A percentile compares a stretch with the other conserved stretches of the same genome.
phyloP scores from a whole-genome alignment of 371 early-diverging fungal species.

The Mortierella sp. region DNA sequence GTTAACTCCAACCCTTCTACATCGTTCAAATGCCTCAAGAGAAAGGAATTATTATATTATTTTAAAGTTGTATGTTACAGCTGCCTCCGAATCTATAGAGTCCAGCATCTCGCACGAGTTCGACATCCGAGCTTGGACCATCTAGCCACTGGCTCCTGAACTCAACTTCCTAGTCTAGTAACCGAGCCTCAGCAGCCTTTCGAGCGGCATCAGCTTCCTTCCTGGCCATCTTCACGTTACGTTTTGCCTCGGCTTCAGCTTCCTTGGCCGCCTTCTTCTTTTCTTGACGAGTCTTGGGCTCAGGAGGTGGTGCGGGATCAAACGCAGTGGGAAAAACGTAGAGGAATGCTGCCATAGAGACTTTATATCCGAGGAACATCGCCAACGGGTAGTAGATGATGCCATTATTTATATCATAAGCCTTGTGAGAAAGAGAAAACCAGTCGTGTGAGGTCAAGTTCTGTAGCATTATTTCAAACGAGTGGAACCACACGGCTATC shows the following conservation, averaged over 20 bases:
- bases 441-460: background rate
- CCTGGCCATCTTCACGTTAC: constrained; percentile 24
- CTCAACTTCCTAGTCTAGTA: constrained; percentile 5
- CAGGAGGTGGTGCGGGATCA: constrained; percentile 39
- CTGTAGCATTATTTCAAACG: background rate
- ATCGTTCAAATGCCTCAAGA: too few relatives aligned
- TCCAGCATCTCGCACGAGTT: background rate
- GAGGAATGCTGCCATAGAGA: constrained; percentile 29
- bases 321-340: constrained; percentile 40
- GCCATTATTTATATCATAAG: constrained; percentile 37
- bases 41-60: background rate
- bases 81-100: background rate
- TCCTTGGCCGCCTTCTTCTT: constrained; percentile 51
- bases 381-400: constrained; percentile 44
- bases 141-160: background rate
- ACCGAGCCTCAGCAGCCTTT: constrained; percentile 40
- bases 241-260: constrained; percentile 26
- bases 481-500: background rate
- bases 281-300: constrained; percentile 45
- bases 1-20: too few relatives aligned
- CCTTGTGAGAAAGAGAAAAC: constrained; percentile 23
- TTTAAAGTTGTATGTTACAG: background rate
- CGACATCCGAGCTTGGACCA: background rate
- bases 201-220: constrained; percentile 46
- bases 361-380: constrained; percentile 21